Base-by-base conservation (phyloP, 257 asterid genomes). In the Rhazya stricta region DNA sequence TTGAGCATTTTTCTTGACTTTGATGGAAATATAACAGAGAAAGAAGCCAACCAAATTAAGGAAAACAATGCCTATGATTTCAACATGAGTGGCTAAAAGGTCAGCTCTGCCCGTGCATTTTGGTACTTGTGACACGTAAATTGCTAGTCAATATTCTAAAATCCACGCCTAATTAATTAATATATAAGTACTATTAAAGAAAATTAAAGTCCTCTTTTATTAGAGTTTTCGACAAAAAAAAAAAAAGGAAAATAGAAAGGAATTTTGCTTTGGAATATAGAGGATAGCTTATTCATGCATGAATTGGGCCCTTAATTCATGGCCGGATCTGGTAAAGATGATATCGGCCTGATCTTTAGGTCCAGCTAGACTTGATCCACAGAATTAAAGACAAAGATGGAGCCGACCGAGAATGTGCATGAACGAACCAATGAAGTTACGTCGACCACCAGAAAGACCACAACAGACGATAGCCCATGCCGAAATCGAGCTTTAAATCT, bases 381-480 rank as follows among this genome's bases (percentile, higher is more conserved):
- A 48, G 15, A 15, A 12, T 48, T 0, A 48, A 48, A 48, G 15
- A 1, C 54, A 1, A 13, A 48, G 54, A 48, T 15, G 21, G 54
- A 48, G 54, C 2, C 19, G 0, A 12, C 21, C 21, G 19, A 13
- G 19, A 12, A 48, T 6, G 19, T 13, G 21, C 3, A 4, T 48
- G 3, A n/a, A n/a, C n/a, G 21, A 16, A 5, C 18, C 71, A 66
- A 37, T 66, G 71, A 37, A 3, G 50, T 21, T 19, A 23, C 21
- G 36, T 41, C 80, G 76, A 89, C 87, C 87, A 84, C 80, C 71
- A 77, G 83, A 66, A 84, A 79, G 78, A 71, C 83, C n/a, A 66
- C 62, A 23, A 50, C 73, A 6, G 72, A 83, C 58, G 77, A 82
- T 72, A 80, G 83, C 81, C 76, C 81, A 74, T 66, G 65, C 75